Evolutionary conservation across 2,329 filamentous ascomycete genomes (phyloP).

Genomic region (Cordyceps fumosorosea): DNA sequence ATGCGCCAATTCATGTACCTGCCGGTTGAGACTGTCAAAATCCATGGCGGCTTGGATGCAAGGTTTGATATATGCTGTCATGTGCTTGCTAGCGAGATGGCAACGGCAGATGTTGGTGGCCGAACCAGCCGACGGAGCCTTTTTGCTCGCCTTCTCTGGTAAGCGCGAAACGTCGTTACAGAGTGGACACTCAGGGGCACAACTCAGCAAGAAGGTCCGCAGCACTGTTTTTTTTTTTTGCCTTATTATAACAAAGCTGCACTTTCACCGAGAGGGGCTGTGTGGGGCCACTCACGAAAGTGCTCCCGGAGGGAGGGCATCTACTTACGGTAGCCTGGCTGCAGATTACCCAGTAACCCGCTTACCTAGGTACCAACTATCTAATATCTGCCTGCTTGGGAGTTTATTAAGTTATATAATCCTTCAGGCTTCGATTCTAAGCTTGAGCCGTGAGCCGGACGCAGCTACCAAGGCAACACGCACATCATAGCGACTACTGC

Average conservation of each 20-base stretch:
- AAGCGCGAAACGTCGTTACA: not conserved
- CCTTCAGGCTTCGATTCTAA: too few species aligned
- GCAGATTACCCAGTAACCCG: too few species aligned
- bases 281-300: too few species aligned
- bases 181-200: not conserved
- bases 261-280: not conserved
- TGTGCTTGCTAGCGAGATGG: not conserved
- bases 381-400: too few species aligned
- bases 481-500: not conserved
- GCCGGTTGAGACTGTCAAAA: constrained; percentile 51
- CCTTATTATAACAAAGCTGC: too few species aligned
- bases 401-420: too few species aligned
- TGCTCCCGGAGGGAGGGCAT: too few species aligned
- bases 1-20: constrained; percentile 44
- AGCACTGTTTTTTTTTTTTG: not conserved
- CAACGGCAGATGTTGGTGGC: not conserved
- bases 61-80: not conserved
- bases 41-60: constrained; percentile 42
- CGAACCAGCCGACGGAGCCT: not conserved
- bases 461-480: too few species aligned
- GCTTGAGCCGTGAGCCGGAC: too few species aligned
- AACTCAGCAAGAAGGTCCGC: not conserved
- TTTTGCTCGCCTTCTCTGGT: not conserved
- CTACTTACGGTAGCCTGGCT: too few species aligned
- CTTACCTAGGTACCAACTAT: too few species aligned